Evolutionary conservation across 2,329 filamentous ascomycete species (phyloP).

Genomic region (Paraphaeosphaeria sporulosa): DNA sequence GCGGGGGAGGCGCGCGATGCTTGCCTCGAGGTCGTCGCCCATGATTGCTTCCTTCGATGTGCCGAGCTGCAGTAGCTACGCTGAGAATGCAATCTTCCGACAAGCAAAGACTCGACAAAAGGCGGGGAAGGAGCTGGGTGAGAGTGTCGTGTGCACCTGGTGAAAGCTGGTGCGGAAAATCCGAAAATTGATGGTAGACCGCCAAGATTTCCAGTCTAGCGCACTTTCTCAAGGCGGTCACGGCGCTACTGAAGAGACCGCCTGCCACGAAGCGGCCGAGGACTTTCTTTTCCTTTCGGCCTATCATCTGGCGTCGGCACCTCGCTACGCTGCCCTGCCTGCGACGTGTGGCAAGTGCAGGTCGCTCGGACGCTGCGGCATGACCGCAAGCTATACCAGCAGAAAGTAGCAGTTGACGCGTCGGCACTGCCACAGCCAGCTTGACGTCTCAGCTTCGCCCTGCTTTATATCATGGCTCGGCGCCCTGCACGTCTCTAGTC

Average conservation of each 20-base stretch:
- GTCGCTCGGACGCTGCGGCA: constrained; percentile 15
- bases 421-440: constrained; percentile 41
- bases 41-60: constrained; percentile 28
- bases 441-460: constrained; percentile 25
- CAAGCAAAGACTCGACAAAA: constrained; percentile 19
- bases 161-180: constrained; percentile 32
- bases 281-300: not conserved
- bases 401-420: constrained; percentile 18
- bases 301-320: too few relatives aligned
- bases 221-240: constrained; percentile 14
- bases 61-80: not conserved
- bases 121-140: constrained; percentile 3
- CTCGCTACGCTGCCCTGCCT: constrained; percentile 17
- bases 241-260: constrained; percentile 11
- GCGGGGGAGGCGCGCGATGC: constrained; percentile 30
- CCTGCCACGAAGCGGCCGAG: not conserved
- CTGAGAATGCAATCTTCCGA: constrained; percentile 15
- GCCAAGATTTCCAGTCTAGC: constrained; percentile 19
- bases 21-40: constrained; percentile 54
- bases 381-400: constrained; percentile 24
- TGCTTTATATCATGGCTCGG: constrained; percentile 27
- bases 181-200: constrained; percentile 21
- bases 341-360: constrained; percentile 25
- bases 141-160: constrained; percentile 37
- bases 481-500: constrained; percentile 5